Conservation (phyloP, 345 rosid genomes). For the Kandelia obovata region DNA sequence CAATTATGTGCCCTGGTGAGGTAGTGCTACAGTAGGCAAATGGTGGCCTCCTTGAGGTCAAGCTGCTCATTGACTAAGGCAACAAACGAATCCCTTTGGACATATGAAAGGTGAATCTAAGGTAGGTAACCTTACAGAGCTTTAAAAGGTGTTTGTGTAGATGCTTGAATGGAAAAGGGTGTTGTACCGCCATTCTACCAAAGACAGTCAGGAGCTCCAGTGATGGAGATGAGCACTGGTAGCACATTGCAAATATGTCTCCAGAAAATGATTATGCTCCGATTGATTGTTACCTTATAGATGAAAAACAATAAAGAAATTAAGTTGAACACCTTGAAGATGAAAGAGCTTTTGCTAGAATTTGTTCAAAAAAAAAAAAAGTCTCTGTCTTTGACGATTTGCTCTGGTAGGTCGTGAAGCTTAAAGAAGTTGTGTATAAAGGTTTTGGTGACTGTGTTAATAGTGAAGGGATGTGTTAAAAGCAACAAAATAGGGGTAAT, state of each 20-base stretch:
- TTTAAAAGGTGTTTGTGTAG: neutral
- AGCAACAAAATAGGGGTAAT: too few relatives aligned
- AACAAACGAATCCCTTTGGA: neutral
- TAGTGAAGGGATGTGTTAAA: too few relatives aligned
- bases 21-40: neutral
- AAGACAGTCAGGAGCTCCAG: neutral
- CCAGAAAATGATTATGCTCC: neutral
- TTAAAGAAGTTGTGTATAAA: too few relatives aligned
- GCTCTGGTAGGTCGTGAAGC: accelerated
- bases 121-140: neutral
- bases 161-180: neutral
- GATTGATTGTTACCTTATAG: neutral
- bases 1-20: neutral
- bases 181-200: neutral
- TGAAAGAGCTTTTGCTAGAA: too few relatives aligned
- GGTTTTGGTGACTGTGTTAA: accelerated
- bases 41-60: neutral
- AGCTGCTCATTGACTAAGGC: neutral
- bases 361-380: too few relatives aligned
- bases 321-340: too few relatives aligned
- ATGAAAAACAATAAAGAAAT: neutral
- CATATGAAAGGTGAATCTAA: neutral
- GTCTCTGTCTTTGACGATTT: neutral
- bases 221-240: too few relatives aligned
- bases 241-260: neutral